Conservation (phyloP, 1,284 basidiomycete species). For the Ustilago tritici region DNA sequence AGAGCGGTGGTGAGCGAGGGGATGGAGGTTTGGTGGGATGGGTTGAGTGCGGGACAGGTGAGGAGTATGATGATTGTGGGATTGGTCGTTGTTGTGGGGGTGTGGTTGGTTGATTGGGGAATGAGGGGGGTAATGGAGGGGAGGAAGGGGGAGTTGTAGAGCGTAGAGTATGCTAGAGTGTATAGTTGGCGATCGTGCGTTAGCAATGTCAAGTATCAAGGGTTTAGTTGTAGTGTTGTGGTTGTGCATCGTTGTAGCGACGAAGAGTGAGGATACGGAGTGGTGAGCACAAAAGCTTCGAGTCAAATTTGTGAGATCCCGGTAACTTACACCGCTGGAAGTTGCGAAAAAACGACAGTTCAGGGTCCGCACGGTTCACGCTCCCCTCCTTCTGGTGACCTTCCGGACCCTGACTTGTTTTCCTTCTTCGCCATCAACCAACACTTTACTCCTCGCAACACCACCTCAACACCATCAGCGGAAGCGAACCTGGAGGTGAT, state of each 20-base stretch:
- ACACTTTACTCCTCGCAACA: background rate
- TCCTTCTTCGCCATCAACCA: background rate
- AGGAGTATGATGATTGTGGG: slow-evolving; percentile 17
- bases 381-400: background rate
- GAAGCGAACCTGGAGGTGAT: background rate
- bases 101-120: slow-evolving; percentile 25
- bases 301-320: background rate
- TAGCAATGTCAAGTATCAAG: too few relatives aligned
- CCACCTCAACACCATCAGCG: background rate
- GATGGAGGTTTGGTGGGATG: slow-evolving; percentile 29
- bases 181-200: background rate
- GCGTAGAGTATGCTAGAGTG: background rate
- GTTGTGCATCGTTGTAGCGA: background rate
- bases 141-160: slow-evolving; percentile 3
- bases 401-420: background rate
- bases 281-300: background rate
- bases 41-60: slow-evolving; percentile 22
- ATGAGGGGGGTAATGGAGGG: slow-evolving; percentile 23
- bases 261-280: background rate
- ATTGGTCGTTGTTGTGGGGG: slow-evolving; percentile 18
- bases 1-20: slow-evolving; percentile 17
- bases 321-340: background rate
- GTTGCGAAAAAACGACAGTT: background rate
- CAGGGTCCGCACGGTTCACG: slow-evolving; percentile 22
- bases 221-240: too few relatives aligned